phyloP scores from a whole-genome alignment of 352 stramenopile species.

The Globisporangium polare region DNA sequence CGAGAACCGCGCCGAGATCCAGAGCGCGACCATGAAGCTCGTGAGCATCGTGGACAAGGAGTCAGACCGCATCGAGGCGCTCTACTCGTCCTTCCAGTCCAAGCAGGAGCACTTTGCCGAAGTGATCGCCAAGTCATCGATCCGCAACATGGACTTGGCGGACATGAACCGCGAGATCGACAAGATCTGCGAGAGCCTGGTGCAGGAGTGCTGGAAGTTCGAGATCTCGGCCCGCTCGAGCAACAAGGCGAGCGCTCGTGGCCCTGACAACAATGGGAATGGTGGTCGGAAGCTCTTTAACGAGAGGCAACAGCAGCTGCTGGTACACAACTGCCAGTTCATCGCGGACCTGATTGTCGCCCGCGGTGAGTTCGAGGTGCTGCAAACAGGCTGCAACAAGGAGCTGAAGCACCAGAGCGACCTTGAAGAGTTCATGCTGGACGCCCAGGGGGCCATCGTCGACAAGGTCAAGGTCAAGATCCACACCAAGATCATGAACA shows the following conservation, averaged over 20 bases:
- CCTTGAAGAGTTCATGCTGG: conserved; percentile 66
- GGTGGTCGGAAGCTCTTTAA: conserved; percentile 66
- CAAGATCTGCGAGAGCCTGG: conserved; percentile 71
- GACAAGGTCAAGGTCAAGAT: conserved; percentile 78
- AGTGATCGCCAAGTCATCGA: conserved; percentile 66
- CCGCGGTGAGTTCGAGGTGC: conserved; percentile 68
- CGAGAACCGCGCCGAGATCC: conserved; percentile 74
- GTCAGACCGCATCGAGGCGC: conserved; percentile 67
- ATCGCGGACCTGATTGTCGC: conserved; percentile 75
- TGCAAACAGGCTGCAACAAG: conserved; percentile 70
- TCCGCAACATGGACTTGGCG: conserved; percentile 77
- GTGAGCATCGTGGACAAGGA: conserved; percentile 77
- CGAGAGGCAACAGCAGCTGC: conserved; percentile 72
- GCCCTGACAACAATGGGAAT: conserved; percentile 30
- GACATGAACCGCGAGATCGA: conserved; percentile 83
- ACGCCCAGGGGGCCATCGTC: conserved; percentile 47
- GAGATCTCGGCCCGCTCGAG: conserved; percentile 71
- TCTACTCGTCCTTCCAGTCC: conserved; percentile 78
- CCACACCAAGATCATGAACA: conserved; percentile 86
- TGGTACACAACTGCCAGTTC: conserved; percentile 80
- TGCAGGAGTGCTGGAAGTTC: conserved; percentile 86
- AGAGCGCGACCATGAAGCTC: conserved; percentile 53
- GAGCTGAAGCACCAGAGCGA: conserved; percentile 36
- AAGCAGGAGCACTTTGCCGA: conserved; percentile 83
- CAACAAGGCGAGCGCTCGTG: conserved; percentile 34